phyloP scores from a whole-genome alignment of 768 basidiomycete genomes.

The Rubroboletus pulcherrimus region DNA sequence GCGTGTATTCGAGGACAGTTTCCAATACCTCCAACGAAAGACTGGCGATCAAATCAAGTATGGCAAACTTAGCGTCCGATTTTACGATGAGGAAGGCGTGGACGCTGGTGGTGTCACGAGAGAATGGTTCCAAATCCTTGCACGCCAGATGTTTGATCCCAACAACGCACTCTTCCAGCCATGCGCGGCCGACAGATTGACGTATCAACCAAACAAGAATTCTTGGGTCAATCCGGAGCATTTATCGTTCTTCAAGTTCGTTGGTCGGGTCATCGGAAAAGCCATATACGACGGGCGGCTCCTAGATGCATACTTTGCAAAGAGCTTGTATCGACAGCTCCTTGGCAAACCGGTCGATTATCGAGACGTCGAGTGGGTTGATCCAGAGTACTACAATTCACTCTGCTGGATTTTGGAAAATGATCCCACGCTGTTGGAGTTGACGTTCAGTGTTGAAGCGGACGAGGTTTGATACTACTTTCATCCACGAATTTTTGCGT shows the following conservation, averaged over 20 bases:
- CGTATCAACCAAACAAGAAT: constrained; percentile 94
- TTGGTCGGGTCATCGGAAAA: constrained; percentile 96
- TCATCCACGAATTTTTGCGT: background rate
- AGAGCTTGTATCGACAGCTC: constrained; percentile 93
- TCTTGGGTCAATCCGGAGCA: constrained; percentile 95
- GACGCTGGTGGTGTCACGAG: constrained; percentile 98
- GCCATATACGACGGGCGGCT: constrained; percentile 96
- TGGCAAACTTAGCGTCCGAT: constrained; percentile 94
- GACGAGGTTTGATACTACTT: constrained; percentile 60
- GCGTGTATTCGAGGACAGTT: constrained; percentile 97
- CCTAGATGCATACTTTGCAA: constrained; percentile 96
- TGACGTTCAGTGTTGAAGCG: constrained; percentile 94
- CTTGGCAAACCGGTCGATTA: constrained; percentile 94
- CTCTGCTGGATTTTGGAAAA: constrained; percentile 98
- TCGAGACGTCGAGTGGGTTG: constrained; percentile 94
- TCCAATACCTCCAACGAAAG: constrained; percentile 84
- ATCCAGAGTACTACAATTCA: constrained; percentile 98
- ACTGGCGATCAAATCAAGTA: constrained; percentile 96
- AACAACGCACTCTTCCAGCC: constrained; percentile 98
- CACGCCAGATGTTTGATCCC: constrained; percentile 98
- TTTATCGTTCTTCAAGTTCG: constrained; percentile 96
- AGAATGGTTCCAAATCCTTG: constrained; percentile 98
- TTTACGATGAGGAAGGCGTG: constrained; percentile 96
- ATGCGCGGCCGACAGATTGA: constrained; percentile 89
- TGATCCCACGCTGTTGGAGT: constrained; percentile 79